Evolutionary conservation across 305 asterid genomes (phyloP).

Genomic region (Ilex paraguariensis): DNA sequence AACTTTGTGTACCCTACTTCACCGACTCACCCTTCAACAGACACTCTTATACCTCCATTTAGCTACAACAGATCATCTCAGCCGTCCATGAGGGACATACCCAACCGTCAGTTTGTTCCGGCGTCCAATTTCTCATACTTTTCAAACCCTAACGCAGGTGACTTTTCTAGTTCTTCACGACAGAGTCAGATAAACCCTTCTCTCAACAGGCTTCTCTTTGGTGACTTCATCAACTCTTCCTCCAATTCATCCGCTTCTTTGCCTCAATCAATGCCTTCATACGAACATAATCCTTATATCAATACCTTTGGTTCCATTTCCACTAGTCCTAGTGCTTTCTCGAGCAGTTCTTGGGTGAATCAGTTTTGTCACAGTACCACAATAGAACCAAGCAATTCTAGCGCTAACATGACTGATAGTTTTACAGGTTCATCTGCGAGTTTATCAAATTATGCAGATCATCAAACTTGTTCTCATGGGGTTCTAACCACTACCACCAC

Average conservation of each 20-base stretch:
- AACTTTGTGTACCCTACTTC: conserved; percentile 67
- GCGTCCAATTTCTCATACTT: conserved; percentile 14
- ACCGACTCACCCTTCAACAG: conserved; percentile 12
- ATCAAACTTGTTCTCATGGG: not conserved
- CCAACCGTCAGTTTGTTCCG: not conserved
- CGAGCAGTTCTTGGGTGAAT: conserved; percentile 10
- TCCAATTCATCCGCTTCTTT: conserved; percentile 3
- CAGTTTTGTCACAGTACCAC: conserved; percentile 9
- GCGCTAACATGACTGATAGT: conserved; percentile 12
- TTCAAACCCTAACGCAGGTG: conserved; percentile 36
- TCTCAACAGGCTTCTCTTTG: conserved; percentile 39
- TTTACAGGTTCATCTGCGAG: conserved; percentile 1
- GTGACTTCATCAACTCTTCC: conserved; percentile 29
- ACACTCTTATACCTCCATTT: conserved; percentile 32
- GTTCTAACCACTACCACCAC: not conserved
- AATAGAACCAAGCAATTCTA: not conserved
- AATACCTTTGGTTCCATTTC: conserved; percentile 7
- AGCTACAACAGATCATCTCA: conserved; percentile 32
- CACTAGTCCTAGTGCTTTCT: conserved; percentile 11
- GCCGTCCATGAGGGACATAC: conserved; percentile 19
- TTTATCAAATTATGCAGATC: conserved; percentile 2
- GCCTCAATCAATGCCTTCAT: conserved; percentile 11
- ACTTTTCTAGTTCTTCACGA: conserved; percentile 14
- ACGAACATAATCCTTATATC: conserved; percentile 21
- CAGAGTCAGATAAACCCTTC: conserved; percentile 10